Conservation (phyloP, 768 basidiomycete species). For the Amanita fuliginea region DNA sequence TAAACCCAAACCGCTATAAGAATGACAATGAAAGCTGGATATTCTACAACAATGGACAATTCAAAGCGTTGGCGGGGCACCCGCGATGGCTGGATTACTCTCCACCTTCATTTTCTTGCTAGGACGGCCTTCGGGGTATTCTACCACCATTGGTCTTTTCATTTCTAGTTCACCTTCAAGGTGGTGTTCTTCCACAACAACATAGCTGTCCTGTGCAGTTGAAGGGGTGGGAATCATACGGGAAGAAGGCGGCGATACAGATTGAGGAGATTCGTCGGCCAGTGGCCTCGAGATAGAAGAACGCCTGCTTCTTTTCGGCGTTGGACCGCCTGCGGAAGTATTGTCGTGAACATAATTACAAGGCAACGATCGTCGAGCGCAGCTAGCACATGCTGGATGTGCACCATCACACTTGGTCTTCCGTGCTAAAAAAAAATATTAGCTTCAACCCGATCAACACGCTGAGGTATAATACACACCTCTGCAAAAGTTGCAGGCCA, state of each 20-base stretch:
- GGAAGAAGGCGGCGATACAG: constrained; percentile 48
- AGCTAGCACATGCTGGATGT: constrained; percentile 79
- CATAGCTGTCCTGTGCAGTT: constrained; percentile 25
- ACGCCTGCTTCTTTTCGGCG: constrained; percentile 39
- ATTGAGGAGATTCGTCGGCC: constrained; percentile 27
- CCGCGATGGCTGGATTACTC: constrained; percentile 28
- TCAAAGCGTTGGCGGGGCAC: constrained; percentile 41
- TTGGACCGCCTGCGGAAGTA: constrained; percentile 20
- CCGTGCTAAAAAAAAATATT: constrained; percentile 40
- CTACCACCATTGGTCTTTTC: constrained; percentile 39
- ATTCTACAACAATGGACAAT: constrained; percentile 23
- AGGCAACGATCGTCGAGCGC: constrained; percentile 60
- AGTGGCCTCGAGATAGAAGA: constrained; percentile 41
- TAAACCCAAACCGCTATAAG: constrained; percentile 13
- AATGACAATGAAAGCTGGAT: constrained; percentile 16
- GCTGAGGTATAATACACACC: constrained; percentile 35
- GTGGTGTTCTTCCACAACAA: constrained; percentile 28
- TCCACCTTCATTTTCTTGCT: constrained; percentile 70
- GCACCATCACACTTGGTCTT: constrained; percentile 85
- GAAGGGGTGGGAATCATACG: constrained; percentile 41
- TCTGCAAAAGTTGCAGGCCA: constrained; percentile 84
- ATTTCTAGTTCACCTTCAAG: constrained; percentile 42
- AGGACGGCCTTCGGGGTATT: constrained; percentile 41
- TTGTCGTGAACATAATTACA: constrained; percentile 77
- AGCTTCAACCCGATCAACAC: neutral